Evolutionary conservation across 2,329 filamentous ascomycete genomes (phyloP), one percentile per base, ranked within the genome.

Genomic region (Orbilia blumenaviensis): DNA sequence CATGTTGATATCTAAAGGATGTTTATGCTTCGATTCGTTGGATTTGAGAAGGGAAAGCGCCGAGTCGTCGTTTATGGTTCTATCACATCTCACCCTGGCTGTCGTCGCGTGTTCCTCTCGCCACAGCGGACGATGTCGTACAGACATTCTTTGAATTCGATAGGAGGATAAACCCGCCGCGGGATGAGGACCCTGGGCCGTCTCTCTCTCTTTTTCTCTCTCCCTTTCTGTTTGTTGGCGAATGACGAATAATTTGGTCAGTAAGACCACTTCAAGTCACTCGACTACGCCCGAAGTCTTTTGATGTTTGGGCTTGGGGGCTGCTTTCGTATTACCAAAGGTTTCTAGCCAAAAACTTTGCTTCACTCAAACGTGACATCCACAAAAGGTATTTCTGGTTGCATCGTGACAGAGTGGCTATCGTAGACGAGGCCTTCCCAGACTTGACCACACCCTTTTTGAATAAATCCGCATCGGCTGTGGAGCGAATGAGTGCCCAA

Each of bases 61-160:
- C 41, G 23, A 41, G 52, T 42, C 29, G 16, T 50, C n/a, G 32
- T 46, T n/a, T n/a, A n/a, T n/a, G n/a, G n/a, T 8, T 16, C 41
- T 63, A 50, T 62, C 52, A 56, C 42, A 56, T 62, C 23, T 74
- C 44, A 62, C 61, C 38, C 54, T 23, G 18, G 36, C 54, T n/a
- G n/a, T n/a, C 62, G 48, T 75, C 71, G 71, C 71, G 71, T 76
- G 72, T 66, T 64, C 60, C 60, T 69, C 64, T 69, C 72, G 64
- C 72, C 72, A 68, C 63, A 69, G 29, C 23, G 56, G 36, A 76
- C 44, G 48, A 63, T 23, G 32, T 66, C 41, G 29, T 29, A 48
- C 46, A 58, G 48, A 76, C 64, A 34, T 63, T 67, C 64, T 60
- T 38, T 23, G 64, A 60, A 48, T 12, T 16, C n/a, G n/a, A n/a